Evolutionary conservation across 2,329 filamentous ascomycete genomes (phyloP).

Genomic region (Calonectria naviculata): DNA sequence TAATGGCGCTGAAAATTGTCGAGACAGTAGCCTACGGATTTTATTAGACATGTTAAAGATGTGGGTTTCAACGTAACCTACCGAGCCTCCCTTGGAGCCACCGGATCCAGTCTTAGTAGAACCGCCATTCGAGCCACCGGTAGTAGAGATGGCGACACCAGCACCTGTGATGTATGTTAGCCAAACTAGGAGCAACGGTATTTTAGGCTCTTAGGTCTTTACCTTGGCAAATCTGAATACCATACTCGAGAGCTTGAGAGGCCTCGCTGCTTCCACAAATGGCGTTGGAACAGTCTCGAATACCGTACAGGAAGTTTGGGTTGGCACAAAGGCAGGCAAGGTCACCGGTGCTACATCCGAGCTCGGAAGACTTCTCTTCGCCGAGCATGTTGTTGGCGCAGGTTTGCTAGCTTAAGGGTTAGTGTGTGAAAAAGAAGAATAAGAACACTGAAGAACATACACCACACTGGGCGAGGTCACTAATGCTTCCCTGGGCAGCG

Average conservation of each 20-base stretch:
- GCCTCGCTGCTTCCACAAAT: constrained; percentile 52
- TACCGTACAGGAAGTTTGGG: constrained; percentile 58
- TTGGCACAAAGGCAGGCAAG: constrained; percentile 60
- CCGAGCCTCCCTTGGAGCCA: constrained; percentile 20
- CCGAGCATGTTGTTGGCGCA: constrained; percentile 64
- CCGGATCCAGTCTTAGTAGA: constrained; percentile 30
- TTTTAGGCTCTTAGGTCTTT: constrained; percentile 29
- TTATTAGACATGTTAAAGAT: not conserved
- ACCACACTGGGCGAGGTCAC: constrained; percentile 61
- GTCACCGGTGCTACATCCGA: constrained; percentile 58
- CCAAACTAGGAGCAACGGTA: not conserved
- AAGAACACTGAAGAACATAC: constrained; percentile 52
- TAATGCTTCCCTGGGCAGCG: constrained; percentile 51
- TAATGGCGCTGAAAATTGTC: constrained; percentile 50
- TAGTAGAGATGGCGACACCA: constrained; percentile 50
- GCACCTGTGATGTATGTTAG: constrained; percentile 33
- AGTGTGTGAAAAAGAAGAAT: constrained; percentile 8
- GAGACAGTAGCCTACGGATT: constrained; percentile 41
- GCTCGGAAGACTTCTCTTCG: constrained; percentile 51
- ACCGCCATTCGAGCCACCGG: constrained; percentile 26
- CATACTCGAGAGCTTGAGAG: constrained; percentile 51
- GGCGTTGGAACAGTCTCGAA: constrained; percentile 62
- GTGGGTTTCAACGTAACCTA: not conserved
- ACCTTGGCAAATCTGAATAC: constrained; percentile 52
- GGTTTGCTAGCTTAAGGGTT: constrained; percentile 50